These are phyloP conservation scores for Geoglossum cookeanum DNA, from an alignment of 2,329 filamentous ascomycete species.

Conservation along the genomic window DNA sequence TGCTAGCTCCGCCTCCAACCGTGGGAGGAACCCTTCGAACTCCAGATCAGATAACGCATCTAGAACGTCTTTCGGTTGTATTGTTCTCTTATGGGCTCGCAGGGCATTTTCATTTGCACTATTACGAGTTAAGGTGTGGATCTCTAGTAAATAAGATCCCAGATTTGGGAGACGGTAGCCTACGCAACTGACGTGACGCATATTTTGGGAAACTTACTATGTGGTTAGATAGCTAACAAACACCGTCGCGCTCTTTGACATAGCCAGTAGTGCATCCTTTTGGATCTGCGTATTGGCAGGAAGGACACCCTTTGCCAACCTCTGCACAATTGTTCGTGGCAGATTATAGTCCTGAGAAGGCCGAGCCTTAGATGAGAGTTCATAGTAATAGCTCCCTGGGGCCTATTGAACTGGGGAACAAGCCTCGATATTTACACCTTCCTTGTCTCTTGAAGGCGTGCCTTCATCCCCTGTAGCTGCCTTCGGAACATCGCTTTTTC, in stretches of 20 bases:
- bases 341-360: slow-evolving; percentile 46
- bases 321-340: slow-evolving; percentile 63
- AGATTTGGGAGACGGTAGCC: background rate
- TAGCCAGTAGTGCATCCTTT: slow-evolving; percentile 58
- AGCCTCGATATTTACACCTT: slow-evolving; percentile 3
- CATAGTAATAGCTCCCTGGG: background rate
- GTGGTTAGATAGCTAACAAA: slow-evolving; percentile 66
- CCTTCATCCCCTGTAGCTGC: slow-evolving; percentile 22
- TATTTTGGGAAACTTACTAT: slow-evolving; percentile 35
- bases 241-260: slow-evolving; percentile 66
- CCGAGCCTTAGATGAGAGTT: background rate
- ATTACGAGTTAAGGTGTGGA: slow-evolving; percentile 5
- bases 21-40: slow-evolving; percentile 49
- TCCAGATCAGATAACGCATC: slow-evolving; percentile 60
- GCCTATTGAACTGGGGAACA: background rate
- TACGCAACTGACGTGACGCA: background rate
- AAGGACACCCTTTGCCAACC: slow-evolving; percentile 61
- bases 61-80: slow-evolving; percentile 57
- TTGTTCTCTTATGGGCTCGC: slow-evolving; percentile 54
- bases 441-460: slow-evolving; percentile 7
- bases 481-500: slow-evolving; percentile 34
- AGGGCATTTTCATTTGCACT: slow-evolving; percentile 58
- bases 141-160: background rate
- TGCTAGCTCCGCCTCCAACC: slow-evolving; percentile 56
- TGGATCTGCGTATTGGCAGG: slow-evolving; percentile 70